Evolutionary conservation across 2,329 filamentous ascomycete genomes (phyloP), one percentile per base, ranked within the genome.

Genomic region (Paradendryphiella salina): DNA sequence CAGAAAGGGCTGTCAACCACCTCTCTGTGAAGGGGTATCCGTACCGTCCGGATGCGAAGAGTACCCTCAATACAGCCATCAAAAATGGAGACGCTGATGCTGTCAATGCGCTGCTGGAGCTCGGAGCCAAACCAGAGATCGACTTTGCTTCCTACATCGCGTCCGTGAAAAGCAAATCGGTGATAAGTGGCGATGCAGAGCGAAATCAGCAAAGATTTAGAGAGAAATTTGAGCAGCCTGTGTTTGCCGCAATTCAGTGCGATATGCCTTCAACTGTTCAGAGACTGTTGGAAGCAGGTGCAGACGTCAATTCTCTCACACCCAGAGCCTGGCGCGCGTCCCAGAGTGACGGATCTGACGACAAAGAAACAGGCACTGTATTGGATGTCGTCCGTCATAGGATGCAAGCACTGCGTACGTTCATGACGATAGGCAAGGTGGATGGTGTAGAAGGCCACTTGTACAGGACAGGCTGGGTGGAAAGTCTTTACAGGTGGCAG

Each of bases 1-100:
- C 84, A 21, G 80, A 83, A 53, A 79, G 82, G 21, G 84, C 86
- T 4, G 78, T 92, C 57, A 87, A 90, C 52, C 84, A 90, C 58
- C 61, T 90, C 8, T 73, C 79, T 0, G 73, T 83, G 3, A 60
- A 53, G 3, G 70, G 72, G 0, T 50, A 49, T 3, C 62, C 50
- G 8, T 80, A 71, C 29, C 67, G 57, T 2, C 60, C 72, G 0
- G 48, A 64, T 0, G 71, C 77, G 0, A 71, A 73, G 9, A 80
- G 77, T 1, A 80, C 84, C 1, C 69, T 93, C 15, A 77, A 82
- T 48, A 78, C 76, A 4, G 87, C 88, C 0, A 63, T 63, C n/a
- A 40, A 54, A 18, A 34, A 48, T 20, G 20, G 48, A 11, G 52
- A 60, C 29, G 6, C 28, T 2, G 44, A 37, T 23, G 43, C 46